Percentiles rank a stretch among this genome's conserved stretches.
Conservation (phyloP, 257 asterid species). For the Nicotiana tomentosiformis region DNA sequence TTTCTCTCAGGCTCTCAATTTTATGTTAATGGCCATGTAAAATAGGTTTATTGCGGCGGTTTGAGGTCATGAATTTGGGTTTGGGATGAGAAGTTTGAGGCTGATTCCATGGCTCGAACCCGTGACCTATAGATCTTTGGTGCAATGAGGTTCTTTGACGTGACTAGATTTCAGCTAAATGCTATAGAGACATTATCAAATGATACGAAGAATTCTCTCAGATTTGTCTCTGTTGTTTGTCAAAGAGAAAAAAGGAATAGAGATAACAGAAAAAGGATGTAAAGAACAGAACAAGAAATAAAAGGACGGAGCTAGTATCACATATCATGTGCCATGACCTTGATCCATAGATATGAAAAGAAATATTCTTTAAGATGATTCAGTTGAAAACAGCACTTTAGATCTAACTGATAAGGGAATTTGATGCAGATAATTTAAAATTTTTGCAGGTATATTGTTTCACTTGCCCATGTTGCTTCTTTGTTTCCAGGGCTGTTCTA, state of each 20-base stretch:
- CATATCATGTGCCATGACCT: not conserved
- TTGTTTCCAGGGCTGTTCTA: constrained; percentile 69
- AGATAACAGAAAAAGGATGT: not conserved
- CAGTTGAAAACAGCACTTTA: not conserved
- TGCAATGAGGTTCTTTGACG: not conserved
- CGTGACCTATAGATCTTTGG: not conserved
- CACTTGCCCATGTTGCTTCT: constrained; percentile 92
- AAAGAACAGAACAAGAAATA: not conserved
- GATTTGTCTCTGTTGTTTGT: not conserved
- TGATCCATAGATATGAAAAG: not conserved
- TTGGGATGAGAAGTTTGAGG: no score
- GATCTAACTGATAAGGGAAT: not conserved
- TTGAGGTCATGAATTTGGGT: no score
- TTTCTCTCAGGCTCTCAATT: no score
- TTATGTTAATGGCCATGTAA: no score
- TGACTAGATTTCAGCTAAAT: not conserved
- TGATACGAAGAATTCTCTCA: not conserved
- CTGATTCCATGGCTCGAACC: no score
- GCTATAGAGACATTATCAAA: not conserved
- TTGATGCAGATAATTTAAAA: constrained; percentile 27
- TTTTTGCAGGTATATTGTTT: constrained; percentile 88
- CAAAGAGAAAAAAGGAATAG: not conserved
- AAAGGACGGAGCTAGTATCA: not conserved
- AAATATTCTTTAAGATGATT: not conserved
- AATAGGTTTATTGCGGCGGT: no score